Base-by-base conservation (phyloP, 2,329 filamentous ascomycete species). In the Aureobasidium lini region DNA sequence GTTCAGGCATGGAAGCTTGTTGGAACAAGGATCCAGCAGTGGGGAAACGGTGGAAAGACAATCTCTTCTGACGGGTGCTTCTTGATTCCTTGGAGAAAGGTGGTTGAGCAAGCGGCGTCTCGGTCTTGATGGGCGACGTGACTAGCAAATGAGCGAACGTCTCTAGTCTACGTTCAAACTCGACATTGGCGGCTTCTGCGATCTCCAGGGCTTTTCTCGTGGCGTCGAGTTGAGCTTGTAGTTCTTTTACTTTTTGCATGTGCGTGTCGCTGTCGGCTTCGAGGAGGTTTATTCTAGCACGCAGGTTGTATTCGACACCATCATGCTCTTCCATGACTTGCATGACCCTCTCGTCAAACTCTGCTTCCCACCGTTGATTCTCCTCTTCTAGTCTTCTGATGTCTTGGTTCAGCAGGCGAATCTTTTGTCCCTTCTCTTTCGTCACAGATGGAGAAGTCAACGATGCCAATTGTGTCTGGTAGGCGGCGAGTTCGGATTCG, bases 401-500 rank as follows among this genome's bases (percentile, higher is more conserved):
- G 58, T 75, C 72, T 4, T 66, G 62, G 16, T 68, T 69, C 37
- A 75, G 63, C 3, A 65, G 63, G 47, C 74, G 70, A 59, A 77
- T 64, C 62, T 70, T 74, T 18, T 71, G 65, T 23, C 66, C 69
- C 46, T 73, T 70, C 46, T 69, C 66, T 52, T 73, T 70, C 6
- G 67, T 67, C 5, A 69, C 64, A 47, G 66, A 70, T 2, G 77
- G 73, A n/a, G 76, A 76, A 36, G 70, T 73, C 49, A 72, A 66
- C 15, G 72, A 68, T 23, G 73, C 71, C 37, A 75, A 63, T 58
- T 72, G 72, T 7, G 68, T 67, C 44, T 78, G 73, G 10, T 72
- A 69, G 15, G 73, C 68, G 16, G 72, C 71, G 28, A 80, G 66
- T 62, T 79, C 74, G 18, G 70, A 68, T 60, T 80, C 78, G 11